Evolutionary conservation across 2,329 filamentous ascomycete species (phyloP), one percentile per base, ranked within the genome.

Genomic region (Arachnopeziza araneosa): DNA sequence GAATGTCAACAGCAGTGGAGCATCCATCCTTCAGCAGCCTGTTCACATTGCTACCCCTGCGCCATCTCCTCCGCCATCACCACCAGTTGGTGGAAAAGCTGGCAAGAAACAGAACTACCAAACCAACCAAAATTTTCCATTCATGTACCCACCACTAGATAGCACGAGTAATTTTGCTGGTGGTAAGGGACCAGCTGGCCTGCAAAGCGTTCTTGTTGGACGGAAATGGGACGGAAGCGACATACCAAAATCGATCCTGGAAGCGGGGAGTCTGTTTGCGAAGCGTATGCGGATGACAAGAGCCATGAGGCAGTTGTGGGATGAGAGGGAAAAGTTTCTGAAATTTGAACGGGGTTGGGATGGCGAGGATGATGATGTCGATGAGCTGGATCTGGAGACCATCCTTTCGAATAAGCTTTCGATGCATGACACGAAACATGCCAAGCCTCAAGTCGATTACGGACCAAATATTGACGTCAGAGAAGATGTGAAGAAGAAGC

Each of bases 101-200:
- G 93, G 89, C 0, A 99, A 99, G 79, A 99, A 99, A 72, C 95
- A 99, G 71, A 99, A 98, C 68, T 99, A 99, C 70, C 95, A 99
- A 74, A 99, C 95, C 0, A 99, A 99, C 71, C 95, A 99, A 69
- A 95, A 97, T 71, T 98, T 99, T 66, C 95, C 95, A 0, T 98
- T 99, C 71, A 86, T 99, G 77, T 99, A 99, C 68, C 95, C 95
- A 1, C 95, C 95, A 1, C 78, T 97, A 21, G 93, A 97, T 74
- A 88, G 87, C 63, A 88, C 86, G 24, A 96, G 92, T 75, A 96
- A 96, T 71, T 90, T 88, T 67, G 87, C 93, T 48, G 93, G 95
- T 55, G 93, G 93, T 0, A 97, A 96, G 72, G 93, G 93, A 14
- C 84, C 83, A 22, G 90, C 92, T 6, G 89, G 90, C 50, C 75